Conservation (phyloP, 371 early-diverging fungal species). For the Mortierella sp. region DNA sequence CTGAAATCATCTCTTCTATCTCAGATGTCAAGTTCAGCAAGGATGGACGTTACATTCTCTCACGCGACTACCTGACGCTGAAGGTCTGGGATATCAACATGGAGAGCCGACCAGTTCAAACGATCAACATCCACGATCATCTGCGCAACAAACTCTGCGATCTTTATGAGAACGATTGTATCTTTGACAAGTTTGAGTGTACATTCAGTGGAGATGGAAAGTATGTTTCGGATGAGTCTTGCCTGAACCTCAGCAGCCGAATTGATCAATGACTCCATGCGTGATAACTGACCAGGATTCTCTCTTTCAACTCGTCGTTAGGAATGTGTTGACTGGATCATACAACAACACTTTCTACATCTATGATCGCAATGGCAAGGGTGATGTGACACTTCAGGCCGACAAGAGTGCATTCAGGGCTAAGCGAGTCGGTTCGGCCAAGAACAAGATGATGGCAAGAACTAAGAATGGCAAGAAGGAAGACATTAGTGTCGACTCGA, state of each 20-base stretch:
- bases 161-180: slow-evolving; percentile 98
- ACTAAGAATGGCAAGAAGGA: slow-evolving; percentile 67
- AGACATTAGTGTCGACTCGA: slow-evolving; percentile 81
- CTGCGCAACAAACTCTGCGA: slow-evolving; percentile 94
- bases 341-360: slow-evolving; percentile 97
- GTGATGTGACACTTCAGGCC: slow-evolving; percentile 92
- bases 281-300: too few relatives aligned
- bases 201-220: slow-evolving; percentile 93
- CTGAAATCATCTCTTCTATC: slow-evolving; percentile 97
- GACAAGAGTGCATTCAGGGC: slow-evolving; percentile 98
- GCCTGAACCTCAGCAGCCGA: not conserved
- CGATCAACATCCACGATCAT: slow-evolving; percentile 95
- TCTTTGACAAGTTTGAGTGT: slow-evolving; percentile 99
- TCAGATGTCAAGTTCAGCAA: slow-evolving; percentile 95
- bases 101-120: slow-evolving; percentile 92
- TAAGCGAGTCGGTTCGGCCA: slow-evolving; percentile 75
- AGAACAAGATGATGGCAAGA: slow-evolving; percentile 59
- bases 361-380: slow-evolving; percentile 78
- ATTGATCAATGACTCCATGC: too few relatives aligned
- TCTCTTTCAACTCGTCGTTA: slow-evolving; percentile 21
- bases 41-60: slow-evolving; percentile 96
- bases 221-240: slow-evolving; percentile 25
- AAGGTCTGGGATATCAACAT: slow-evolving; percentile 99
- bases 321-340: slow-evolving; percentile 92
- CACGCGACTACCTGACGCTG: slow-evolving; percentile 95